Evolutionary conservation across 1,284 basidiomycete genomes (phyloP), one percentile per base, ranked within the genome.

Genomic region (Phlebopus sp.): DNA sequence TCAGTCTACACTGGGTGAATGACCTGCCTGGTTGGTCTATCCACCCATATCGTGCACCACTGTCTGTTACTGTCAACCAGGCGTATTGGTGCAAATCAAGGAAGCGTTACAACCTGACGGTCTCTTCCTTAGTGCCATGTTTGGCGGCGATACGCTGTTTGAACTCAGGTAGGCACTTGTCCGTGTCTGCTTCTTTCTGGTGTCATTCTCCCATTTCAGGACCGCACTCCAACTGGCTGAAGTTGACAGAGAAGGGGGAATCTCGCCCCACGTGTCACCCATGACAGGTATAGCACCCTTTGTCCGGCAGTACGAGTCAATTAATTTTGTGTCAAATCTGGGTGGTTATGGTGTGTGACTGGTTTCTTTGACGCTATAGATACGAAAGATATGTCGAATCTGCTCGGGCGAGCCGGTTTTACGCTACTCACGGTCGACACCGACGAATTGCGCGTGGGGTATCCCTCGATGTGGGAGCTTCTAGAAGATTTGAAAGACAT

Each of bases 1-100:
- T 97, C 2, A 89, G 86, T 49, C 74, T 99, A 45, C 97, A 99
- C 60, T 99, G 97, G 97, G 85, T 97, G 8, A 99, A 99, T 59
- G 97, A 99, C 69, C 79, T 99, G 11, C 96, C 95, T 51, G 92
- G 92, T 90, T 6, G 32, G 49, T 51, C 37, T 23, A 35, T 72
- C 51, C n/a, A 27, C 32, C 13, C 29, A 40, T n/a, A 37, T 30
- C 40, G 29, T 23, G 41, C 31, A 14, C 11, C 39, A 17, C 2
- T 13, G 29, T 25, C 39, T 15, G 14, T 27, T 25, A 27, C 37
- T 36, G 31, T 40, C 31, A 41, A 39, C 40, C 35, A 51, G 94
- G 93, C n/a, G 77, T 85, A 0, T 77, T 99, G 21, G 79, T 94
- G 10, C 97, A 99, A 64, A 91, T 97, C 50, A 82, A 81, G 57